Conservation (phyloP, 2,329 filamentous ascomycete species). For the Alternaria novae-zelandiae region DNA sequence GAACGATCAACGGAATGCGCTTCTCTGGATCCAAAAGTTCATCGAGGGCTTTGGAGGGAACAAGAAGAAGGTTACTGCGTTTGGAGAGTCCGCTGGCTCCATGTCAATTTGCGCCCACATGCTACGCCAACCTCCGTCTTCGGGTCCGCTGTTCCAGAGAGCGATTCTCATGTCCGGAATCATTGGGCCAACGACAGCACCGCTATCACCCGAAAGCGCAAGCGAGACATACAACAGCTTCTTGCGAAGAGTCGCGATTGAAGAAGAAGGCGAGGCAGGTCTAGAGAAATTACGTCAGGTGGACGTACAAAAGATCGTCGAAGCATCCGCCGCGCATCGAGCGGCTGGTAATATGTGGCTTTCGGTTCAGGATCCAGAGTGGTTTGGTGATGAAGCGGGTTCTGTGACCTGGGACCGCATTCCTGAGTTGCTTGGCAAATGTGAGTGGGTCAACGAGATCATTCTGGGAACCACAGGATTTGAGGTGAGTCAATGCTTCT, state of each 20-base stretch:
- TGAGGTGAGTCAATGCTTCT: constrained; percentile 44
- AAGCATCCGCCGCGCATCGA: constrained; percentile 8
- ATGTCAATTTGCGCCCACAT: constrained; percentile 35
- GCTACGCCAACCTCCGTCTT: constrained; percentile 16
- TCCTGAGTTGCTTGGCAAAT: constrained; percentile 19
- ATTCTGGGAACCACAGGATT: constrained; percentile 55
- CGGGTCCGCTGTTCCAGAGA: constrained; percentile 25
- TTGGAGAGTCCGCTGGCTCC: constrained; percentile 57
- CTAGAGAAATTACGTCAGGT: constrained; percentile 13
- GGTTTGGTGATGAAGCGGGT: constrained; percentile 16
- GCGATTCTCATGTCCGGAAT: constrained; percentile 31
- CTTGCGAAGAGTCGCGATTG: constrained; percentile 28
- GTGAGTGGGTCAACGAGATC: constrained; percentile 52
- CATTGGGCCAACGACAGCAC: constrained; percentile 19
- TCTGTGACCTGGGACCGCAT: constrained; percentile 28
- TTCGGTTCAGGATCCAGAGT: constrained; percentile 17
- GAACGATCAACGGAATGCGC: constrained; percentile 41
- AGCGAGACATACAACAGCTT: constrained; percentile 15
- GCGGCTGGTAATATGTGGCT: constrained; percentile 16
- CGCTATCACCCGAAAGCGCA: constrained; percentile 11
- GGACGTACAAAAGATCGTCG: constrained; percentile 18
- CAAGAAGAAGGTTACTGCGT: constrained; percentile 37
- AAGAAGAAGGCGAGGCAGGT: constrained; percentile 15
- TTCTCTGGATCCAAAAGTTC: constrained; percentile 46
- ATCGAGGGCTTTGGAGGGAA: constrained; percentile 47